A percentile compares a stretch with the other conserved stretches of the same genome.
Conservation (phyloP, 768 basidiomycete genomes). For the Tulasnella sp. region DNA sequence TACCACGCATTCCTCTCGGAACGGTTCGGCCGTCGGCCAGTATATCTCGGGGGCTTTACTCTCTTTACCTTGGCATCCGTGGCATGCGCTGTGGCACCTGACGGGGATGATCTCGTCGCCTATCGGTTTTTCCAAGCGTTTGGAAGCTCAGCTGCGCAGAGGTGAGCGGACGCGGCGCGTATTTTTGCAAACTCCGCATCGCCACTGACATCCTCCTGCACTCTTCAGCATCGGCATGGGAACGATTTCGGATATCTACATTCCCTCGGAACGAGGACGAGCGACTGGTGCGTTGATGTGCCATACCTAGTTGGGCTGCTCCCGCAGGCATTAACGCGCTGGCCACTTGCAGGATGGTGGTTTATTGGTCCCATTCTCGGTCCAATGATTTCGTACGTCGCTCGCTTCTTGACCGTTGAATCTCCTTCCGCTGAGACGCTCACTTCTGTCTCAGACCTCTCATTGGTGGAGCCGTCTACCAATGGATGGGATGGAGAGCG, state of each 20-base stretch:
- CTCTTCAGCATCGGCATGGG: slow-evolving; percentile 32
- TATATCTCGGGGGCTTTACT: slow-evolving; percentile 32
- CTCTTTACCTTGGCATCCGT: slow-evolving; percentile 34
- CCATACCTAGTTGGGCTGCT: neutral
- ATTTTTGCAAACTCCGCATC: neutral
- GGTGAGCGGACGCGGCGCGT: slow-evolving; percentile 7
- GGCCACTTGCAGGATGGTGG: slow-evolving; percentile 22
- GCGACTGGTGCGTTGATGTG: slow-evolving; percentile 18
- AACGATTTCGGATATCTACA: slow-evolving; percentile 35
- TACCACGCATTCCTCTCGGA: slow-evolving; percentile 35
- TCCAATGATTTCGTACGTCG: slow-evolving; percentile 19
- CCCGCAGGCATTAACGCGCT: neutral
- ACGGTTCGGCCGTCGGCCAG: slow-evolving; percentile 33
- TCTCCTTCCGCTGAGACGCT: neutral
- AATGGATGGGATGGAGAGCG: slow-evolving; percentile 36
- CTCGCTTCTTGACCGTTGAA: neutral
- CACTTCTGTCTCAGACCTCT: slow-evolving; percentile 18
- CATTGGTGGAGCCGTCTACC: slow-evolving; percentile 34
- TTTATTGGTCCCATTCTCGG: slow-evolving; percentile 29
- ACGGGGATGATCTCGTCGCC: slow-evolving; percentile 26
- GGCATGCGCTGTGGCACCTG: slow-evolving; percentile 30
- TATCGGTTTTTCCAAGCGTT: slow-evolving; percentile 36
- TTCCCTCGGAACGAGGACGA: slow-evolving; percentile 34
- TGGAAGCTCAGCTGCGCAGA: slow-evolving; percentile 36
- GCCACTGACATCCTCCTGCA: neutral